phyloP scores from a whole-genome alignment of 352 stramenopile species.

The Phytophthora cryptogea region DNA sequence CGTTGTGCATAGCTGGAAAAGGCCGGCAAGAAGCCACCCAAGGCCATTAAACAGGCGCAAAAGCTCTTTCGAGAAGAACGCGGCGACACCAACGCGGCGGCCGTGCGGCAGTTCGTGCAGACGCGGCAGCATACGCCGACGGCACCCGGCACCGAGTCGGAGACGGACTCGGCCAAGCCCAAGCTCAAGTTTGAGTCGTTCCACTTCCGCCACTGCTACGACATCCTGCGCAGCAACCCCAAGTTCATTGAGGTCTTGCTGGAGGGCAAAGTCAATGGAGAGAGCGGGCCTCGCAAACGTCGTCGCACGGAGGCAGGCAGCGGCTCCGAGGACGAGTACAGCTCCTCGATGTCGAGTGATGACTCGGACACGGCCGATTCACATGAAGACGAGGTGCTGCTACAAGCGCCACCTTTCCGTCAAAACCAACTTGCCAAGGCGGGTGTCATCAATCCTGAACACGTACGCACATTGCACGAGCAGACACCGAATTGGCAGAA shows the following conservation, averaged over 20 bases:
- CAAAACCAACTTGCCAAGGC: conserved; percentile 13
- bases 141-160: conserved; percentile 11
- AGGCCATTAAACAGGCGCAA: conserved; percentile 21
- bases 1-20: conserved; percentile 22
- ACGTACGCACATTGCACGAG: not conserved
- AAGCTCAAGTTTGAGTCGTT: conserved; percentile 42
- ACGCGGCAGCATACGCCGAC: conserved; percentile 19
- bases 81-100: conserved; percentile 25
- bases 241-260: conserved; percentile 27
- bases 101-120: conserved; percentile 30
- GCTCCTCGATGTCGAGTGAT: conserved; percentile 25
- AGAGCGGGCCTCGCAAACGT: conserved; percentile 17
- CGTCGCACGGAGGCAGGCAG: conserved; percentile 11
- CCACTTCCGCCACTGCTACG: conserved; percentile 42
- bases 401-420: not conserved
- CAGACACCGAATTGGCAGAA: conserved; percentile 8
- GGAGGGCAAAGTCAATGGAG: not conserved
- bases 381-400: conserved; percentile 16
- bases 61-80: conserved; percentile 31
- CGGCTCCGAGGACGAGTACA: conserved; percentile 18
- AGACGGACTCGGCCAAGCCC: conserved; percentile 18
- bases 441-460: conserved; percentile 11
- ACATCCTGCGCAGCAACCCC: conserved; percentile 23
- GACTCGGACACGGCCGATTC: conserved; percentile 24
- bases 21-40: conserved; percentile 20